Evolutionary conservation across 2,329 filamentous ascomycete species (phyloP), one percentile per base, ranked within the genome.

Genomic region (Calonectria multiphialidica): DNA sequence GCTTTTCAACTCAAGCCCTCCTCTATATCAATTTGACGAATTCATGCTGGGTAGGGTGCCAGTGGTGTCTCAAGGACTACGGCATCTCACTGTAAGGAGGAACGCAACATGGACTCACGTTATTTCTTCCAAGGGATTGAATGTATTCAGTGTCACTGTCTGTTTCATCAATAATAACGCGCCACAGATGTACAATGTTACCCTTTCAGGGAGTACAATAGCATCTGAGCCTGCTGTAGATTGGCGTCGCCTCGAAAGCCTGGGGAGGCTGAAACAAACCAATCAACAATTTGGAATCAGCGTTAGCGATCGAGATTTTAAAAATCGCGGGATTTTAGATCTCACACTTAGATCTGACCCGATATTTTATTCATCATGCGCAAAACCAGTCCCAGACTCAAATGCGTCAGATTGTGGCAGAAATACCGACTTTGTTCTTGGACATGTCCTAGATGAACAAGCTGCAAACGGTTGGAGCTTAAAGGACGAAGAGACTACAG

Each of bases 151-250:
- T 2, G 68, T 50, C 0, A 66, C 45, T 2, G 35, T 66, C 0
- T 76, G 59, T 5, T 68, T 75, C 8, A 42, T 72, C 5, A 66
- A 30, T 0, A 57, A 42, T 1, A 42, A 28, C 37, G n/a, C 6
- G 2, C 73, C 73, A 0, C 40, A 55, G 0, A 1, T 66, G 0
- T 75, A 66, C 12, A 67, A 75, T 5, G 73, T 75, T 0, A 74
- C 71, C 2, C 75, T 76, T 65, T 23, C 42, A 0, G 73, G 74
- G 0, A 8, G 21, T 7, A 23, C 40, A 1, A 4, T 75, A 1
- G 0, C 47, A 7, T 68, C 63, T 0, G 73, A 76, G 0, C 73
- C 74, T 0, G 68, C 16, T 16, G 2, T 53, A 37, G 44, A 5
- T 47, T 49, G 2, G 71, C 49, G 21, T 55, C 66, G 68, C 68